These are phyloP conservation scores for Fusarium sp. DNA, from an alignment of 2,329 filamentous ascomycete species.

Conservation along the genomic window DNA sequence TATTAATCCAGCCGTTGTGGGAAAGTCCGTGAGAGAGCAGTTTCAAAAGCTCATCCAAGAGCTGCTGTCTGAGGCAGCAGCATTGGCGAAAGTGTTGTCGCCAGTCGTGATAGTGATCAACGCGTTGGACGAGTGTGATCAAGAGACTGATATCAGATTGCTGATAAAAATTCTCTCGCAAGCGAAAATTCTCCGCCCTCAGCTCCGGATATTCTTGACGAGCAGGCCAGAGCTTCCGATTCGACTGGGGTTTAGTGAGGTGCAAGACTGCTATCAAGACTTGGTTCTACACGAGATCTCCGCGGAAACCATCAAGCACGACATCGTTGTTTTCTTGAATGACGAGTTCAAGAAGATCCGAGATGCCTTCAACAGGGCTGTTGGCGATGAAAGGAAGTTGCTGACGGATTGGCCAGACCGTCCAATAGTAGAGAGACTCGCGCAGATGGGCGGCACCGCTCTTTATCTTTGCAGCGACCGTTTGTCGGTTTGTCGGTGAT, in stretches of 20 bases:
- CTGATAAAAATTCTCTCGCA: neutral
- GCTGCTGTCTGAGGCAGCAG: neutral
- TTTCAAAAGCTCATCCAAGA: neutral
- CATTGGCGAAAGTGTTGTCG: neutral
- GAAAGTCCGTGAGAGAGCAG: neutral
- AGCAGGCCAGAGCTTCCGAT: constrained; percentile 55
- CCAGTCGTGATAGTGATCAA: neutral
- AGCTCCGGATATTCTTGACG: constrained; percentile 51
- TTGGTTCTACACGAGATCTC: too few relatives aligned
- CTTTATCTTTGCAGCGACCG: too few relatives aligned
- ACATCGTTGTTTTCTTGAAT: constrained; percentile 43
- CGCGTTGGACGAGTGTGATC: neutral
- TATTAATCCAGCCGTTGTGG: neutral
- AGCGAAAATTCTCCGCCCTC: constrained; percentile 15
- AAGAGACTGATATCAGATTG: neutral
- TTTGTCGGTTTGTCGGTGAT: constrained; percentile 45
- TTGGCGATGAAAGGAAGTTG: neutral
- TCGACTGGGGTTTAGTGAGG: constrained; percentile 49
- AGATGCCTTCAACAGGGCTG: neutral
- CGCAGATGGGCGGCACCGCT: constrained; percentile 48
- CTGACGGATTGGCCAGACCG: constrained; percentile 20
- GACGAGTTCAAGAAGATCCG: neutral
- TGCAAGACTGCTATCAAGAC: constrained; percentile 34
- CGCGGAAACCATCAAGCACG: constrained; percentile 50
- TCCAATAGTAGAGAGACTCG: constrained; percentile 14